Base-by-base conservation (phyloP, 2,329 filamentous ascomycete genomes). In the Dothistroma septosporum region DNA sequence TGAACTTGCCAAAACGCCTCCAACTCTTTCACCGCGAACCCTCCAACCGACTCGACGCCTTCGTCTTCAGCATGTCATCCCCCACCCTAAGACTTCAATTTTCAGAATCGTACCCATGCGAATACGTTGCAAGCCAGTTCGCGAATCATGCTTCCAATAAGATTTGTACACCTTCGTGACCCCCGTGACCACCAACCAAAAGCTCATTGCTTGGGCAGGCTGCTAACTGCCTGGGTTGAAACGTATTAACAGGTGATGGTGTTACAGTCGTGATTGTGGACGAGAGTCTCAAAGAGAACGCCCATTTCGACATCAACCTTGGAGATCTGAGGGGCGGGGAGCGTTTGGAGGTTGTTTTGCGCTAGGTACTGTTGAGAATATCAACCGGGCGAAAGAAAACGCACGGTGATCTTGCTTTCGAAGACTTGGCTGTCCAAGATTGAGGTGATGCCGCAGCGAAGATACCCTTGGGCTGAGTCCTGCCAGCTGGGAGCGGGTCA, bases 221-320 rank as follows among this genome's bases (percentile, higher is more conserved):
- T 59, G 50, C 2, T 16, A 8, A 12, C 57, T 48, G 10, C 57
- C 46, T 58, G 47, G 48, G 12, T 58, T 22, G 32, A 55, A 53
- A 53, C 49, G 21, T 59, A 41, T 19, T 59, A 59, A 35, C 57
- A 59, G 21, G 57, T 59, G 37, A 59, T 59, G 24, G 50, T 59
- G 32, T 59, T 37, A 21, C 57, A 55, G 22, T 59, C 48, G 41
- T 59, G 37, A 6, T 35, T 59, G 5, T 46, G 21, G 1, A 59
- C 50, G 31, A 59, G 28, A 21, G 57, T 59, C n/a, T 54, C 49
- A 24, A 55, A 48, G 1, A 24, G 50, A 3, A 31, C n/a, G 32
- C 49, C 35, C 52, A 46, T 54, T 28, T 59, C 50, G 5, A 24
- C 50, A 4, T 54, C 44, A 37, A 55, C 7, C n/a, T 55, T 55